These are phyloP conservation scores for Ascochyta lentis DNA, from an alignment of 2,329 filamentous ascomycete species.

Conservation along the genomic window DNA sequence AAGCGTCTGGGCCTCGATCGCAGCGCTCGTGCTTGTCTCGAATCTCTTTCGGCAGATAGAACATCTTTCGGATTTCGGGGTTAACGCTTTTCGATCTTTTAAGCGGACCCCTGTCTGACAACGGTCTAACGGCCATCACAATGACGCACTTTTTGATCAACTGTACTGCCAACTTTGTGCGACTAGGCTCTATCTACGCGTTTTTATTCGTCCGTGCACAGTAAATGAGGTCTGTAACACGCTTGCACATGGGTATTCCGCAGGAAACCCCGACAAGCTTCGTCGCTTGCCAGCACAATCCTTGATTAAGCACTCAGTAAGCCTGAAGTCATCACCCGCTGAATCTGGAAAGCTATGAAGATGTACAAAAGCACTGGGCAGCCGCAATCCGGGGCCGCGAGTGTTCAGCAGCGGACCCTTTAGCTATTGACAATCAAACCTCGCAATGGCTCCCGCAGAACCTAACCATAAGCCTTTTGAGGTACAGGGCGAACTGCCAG, in stretches of 20 bases:
- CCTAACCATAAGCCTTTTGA: conserved; percentile 39
- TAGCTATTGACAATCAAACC: background rate
- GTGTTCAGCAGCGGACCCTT: background rate
- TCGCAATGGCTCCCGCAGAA: conserved; percentile 42
- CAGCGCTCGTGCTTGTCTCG: background rate
- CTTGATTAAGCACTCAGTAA: conserved; percentile 3
- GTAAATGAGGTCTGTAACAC: background rate
- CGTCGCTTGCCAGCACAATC: conserved; percentile 4
- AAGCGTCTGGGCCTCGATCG: background rate
- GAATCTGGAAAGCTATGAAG: background rate
- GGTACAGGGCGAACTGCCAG: conserved; percentile 33
- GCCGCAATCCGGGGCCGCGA: background rate
- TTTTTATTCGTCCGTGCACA: conserved; percentile 1
- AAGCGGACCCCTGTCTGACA: conserved; percentile 7
- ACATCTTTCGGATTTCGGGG: conserved; percentile 4
- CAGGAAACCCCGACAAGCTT: conserved; percentile 9
- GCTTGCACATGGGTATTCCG: conserved; percentile 6
- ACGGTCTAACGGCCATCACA: conserved; percentile 11
- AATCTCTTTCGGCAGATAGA: background rate
- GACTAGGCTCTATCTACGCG: background rate
- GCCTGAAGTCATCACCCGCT: conserved; percentile 18
- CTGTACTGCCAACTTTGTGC: background rate
- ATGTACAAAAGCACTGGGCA: conserved; percentile 3
- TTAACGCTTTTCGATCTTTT: background rate
- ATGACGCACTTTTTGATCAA: conserved; percentile 5